These are phyloP conservation scores for Fusarium oligoseptatum DNA, from an alignment of 2,329 filamentous ascomycete species.

Conservation along the genomic window DNA sequence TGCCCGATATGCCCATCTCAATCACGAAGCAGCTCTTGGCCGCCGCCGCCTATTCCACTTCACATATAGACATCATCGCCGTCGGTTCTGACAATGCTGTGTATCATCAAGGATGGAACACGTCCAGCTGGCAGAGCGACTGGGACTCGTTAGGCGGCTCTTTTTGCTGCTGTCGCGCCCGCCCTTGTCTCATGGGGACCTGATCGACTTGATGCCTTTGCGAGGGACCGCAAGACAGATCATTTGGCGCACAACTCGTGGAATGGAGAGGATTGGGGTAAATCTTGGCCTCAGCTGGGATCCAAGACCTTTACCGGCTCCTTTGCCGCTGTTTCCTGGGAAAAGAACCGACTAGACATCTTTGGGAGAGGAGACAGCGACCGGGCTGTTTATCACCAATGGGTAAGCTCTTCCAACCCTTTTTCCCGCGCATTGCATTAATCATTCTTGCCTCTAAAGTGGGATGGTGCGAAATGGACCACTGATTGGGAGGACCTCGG, in stretches of 20 bases:
- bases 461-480: background rate
- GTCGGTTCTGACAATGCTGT: background rate
- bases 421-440: background rate
- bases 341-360: slow-evolving; percentile 1
- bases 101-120: slow-evolving; percentile 1
- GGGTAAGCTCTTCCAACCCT: background rate
- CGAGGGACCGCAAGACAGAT: background rate
- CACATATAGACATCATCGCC: background rate
- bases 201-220: background rate
- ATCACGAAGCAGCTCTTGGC: slow-evolving; percentile 6
- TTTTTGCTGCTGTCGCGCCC: slow-evolving; percentile 3
- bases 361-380: slow-evolving; percentile 3
- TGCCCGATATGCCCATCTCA: background rate
- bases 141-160: slow-evolving; percentile 4
- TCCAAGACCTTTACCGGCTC: background rate
- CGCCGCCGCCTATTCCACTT: background rate
- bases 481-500: slow-evolving; percentile 1
- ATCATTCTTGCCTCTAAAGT: background rate
- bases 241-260: slow-evolving; percentile 5
- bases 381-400: background rate
- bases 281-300: background rate
- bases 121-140: background rate
- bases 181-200: background rate
- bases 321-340: background rate
- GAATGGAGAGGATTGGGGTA: background rate